phyloP scores from a whole-genome alignment of 2,329 filamentous ascomycete species.

The Colletotrichum theobromicola region DNA sequence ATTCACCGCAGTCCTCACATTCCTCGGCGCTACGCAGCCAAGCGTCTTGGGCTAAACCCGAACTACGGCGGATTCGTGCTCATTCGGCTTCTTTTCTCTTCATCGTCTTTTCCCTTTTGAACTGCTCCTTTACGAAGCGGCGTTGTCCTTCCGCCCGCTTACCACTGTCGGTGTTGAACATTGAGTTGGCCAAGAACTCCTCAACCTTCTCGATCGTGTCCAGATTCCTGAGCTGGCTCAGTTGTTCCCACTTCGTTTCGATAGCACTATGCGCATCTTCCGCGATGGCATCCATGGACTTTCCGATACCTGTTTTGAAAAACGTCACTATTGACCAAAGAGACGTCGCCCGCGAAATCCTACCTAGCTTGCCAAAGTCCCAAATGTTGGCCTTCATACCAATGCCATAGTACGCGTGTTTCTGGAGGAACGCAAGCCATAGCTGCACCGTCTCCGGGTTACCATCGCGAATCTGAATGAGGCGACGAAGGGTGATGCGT shows the following conservation, averaged over 20 bases:
- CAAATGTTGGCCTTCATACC: constrained; percentile 99
- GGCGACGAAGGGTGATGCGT: constrained; percentile 80
- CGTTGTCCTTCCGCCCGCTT: constrained; percentile 9
- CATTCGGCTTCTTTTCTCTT: background rate
- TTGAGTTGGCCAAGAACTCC: constrained; percentile 59
- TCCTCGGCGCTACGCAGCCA: background rate
- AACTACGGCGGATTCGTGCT: background rate
- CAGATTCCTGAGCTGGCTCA: constrained; percentile 57
- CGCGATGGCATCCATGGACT: constrained; percentile 55
- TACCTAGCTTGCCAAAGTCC: constrained; percentile 77
- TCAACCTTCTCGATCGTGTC: constrained; percentile 61
- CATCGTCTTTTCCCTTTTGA: background rate
- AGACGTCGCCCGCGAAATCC: background rate
- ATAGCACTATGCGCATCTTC: constrained; percentile 47
- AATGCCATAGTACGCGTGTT: constrained; percentile 93
- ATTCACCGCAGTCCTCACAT: background rate
- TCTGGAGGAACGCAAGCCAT: constrained; percentile 91
- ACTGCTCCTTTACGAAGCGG: constrained; percentile 4
- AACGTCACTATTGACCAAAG: background rate
- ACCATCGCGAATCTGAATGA: constrained; percentile 94
- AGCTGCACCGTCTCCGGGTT: constrained; percentile 86
- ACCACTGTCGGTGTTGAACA: constrained; percentile 38
- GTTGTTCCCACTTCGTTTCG: constrained; percentile 58
- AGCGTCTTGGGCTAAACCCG: background rate
- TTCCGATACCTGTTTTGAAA: constrained; percentile 48